A percentile compares a stretch with the other conserved stretches of the same genome.
These are phyloP conservation scores for Dipodascus albidus DNA, from an alignment of 805 yeast species.

Conservation along the genomic window DNA sequence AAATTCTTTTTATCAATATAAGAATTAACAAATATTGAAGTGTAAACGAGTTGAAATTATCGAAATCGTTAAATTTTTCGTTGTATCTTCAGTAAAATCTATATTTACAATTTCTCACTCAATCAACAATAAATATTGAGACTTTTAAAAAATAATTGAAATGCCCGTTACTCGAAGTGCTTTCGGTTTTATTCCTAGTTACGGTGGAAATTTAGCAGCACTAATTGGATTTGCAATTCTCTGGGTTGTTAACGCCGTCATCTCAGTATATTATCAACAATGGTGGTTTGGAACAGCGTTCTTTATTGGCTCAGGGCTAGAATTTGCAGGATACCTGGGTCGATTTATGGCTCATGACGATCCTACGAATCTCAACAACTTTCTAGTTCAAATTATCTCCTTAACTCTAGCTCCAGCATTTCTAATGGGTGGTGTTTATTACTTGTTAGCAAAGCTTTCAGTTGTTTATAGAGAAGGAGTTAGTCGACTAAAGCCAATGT, in stretches of 20 bases:
- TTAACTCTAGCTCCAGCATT: slow-evolving; percentile 76
- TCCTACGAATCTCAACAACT: slow-evolving; percentile 27
- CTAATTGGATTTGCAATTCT: slow-evolving; percentile 42
- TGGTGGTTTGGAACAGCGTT: slow-evolving; percentile 60
- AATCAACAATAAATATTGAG: no score
- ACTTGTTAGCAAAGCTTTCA: slow-evolving; percentile 52
- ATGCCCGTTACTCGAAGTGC: no score
- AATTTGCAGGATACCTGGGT: slow-evolving; percentile 58
- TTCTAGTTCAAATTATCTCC: slow-evolving; percentile 52
- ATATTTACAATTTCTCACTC: no score
- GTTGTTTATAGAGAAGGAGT: slow-evolving; percentile 47
- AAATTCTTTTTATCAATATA: no score
- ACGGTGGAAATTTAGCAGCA: slow-evolving; percentile 48
- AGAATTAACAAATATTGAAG: no score
- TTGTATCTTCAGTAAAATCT: no score
- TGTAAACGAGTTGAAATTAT: no score
- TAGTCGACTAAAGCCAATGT: slow-evolving; percentile 43
- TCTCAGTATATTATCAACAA: slow-evolving; percentile 31
- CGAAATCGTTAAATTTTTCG: no score
- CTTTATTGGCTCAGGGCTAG: slow-evolving; percentile 46
- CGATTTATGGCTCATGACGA: slow-evolving; percentile 37
- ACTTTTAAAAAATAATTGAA: no score
- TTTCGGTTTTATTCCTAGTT: slow-evolving; percentile 38
- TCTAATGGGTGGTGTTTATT: slow-evolving; percentile 76
- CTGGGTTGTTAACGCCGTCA: slow-evolving; percentile 14